These are phyloP conservation scores for Hypoxylon rubiginosum DNA, from an alignment of 2,329 filamentous ascomycete species.

Conservation along the genomic window DNA sequence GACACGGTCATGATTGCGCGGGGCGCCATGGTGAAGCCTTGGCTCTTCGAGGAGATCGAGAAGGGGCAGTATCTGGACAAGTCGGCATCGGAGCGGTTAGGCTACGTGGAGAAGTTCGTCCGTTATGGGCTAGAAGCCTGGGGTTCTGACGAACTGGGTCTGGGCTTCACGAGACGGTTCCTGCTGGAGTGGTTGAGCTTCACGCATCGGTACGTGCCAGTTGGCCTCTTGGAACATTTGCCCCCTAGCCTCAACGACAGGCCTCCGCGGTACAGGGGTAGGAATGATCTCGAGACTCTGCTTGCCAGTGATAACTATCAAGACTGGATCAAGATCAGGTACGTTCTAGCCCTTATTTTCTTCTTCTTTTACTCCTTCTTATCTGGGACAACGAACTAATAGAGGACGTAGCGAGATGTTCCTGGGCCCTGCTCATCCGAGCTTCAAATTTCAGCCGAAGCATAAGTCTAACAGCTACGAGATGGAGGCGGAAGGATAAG, in stretches of 20 bases:
- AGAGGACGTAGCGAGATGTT: constrained; percentile 86
- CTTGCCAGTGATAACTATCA: constrained; percentile 91
- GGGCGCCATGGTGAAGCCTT: constrained; percentile 95
- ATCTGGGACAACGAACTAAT: constrained; percentile 4
- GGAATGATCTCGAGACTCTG: constrained; percentile 94
- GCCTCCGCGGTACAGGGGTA: constrained; percentile 84
- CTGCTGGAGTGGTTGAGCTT: constrained; percentile 97
- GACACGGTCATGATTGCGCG: constrained; percentile 98
- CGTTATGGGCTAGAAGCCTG: constrained; percentile 93
- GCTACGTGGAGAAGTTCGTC: constrained; percentile 89
- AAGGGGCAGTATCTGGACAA: constrained; percentile 96
- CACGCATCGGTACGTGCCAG: constrained; percentile 88
- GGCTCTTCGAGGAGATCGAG: constrained; percentile 97
- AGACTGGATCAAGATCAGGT: constrained; percentile 99
- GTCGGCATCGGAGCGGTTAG: constrained; percentile 85
- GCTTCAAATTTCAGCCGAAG: constrained; percentile 96
- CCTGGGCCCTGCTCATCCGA: constrained; percentile 87
- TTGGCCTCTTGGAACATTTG: constrained; percentile 88
- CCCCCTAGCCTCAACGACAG: constrained; percentile 91
- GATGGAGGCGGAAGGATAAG: constrained; percentile 78
- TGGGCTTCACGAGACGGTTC: constrained; percentile 92
- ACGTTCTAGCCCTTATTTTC: constrained; percentile 54
- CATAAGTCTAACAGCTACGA: constrained; percentile 96
- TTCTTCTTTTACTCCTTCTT: background rate
- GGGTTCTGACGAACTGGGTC: constrained; percentile 94